These are phyloP conservation scores for Hyaloraphidium curvatum DNA, from an alignment of 192 early-diverging fungal genomes.

Conservation along the genomic window DNA sequence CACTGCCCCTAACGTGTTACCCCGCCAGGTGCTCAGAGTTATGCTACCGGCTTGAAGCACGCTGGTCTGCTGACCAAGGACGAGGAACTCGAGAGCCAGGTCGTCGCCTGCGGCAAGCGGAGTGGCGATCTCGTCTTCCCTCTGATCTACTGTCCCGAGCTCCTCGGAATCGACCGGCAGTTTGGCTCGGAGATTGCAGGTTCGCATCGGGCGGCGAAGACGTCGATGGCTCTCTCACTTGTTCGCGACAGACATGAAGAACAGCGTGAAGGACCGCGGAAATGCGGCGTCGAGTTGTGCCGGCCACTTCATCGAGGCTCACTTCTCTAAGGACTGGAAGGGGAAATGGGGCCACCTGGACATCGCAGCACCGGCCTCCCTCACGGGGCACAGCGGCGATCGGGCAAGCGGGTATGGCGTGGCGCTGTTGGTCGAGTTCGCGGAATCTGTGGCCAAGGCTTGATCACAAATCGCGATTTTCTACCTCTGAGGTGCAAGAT, in stretches of 20 bases:
- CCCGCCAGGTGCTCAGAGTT: constrained; percentile 19
- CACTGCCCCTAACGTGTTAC: neutral
- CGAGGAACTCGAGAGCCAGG: constrained; percentile 16
- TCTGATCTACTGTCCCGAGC: constrained; percentile 11
- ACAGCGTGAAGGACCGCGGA: constrained; percentile 21
- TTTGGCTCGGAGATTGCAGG: neutral
- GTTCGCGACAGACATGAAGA: constrained; percentile 29
- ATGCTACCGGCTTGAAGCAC: constrained; percentile 25
- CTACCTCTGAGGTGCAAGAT: too few relatives aligned
- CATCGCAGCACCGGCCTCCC: constrained; percentile 11
- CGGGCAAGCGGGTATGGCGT: constrained; percentile 19
- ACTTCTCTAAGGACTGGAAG: constrained; percentile 13
- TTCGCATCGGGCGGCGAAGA: neutral
- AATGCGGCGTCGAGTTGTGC: constrained; percentile 25
- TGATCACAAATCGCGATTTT: too few relatives aligned
- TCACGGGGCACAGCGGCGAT: neutral
- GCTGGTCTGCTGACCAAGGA: constrained; percentile 18
- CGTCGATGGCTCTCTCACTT: constrained; percentile 6
- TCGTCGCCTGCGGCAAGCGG: constrained; percentile 17
- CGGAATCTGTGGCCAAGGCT: too few relatives aligned
- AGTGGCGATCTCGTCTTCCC: constrained; percentile 22
- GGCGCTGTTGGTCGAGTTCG: constrained; percentile 9
- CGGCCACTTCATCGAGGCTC: constrained; percentile 27
- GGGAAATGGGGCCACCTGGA: constrained; percentile 24
- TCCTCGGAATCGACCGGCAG: neutral